phyloP scores from a whole-genome alignment of 2,329 filamentous ascomycete species.

The Penicillium sp. region DNA sequence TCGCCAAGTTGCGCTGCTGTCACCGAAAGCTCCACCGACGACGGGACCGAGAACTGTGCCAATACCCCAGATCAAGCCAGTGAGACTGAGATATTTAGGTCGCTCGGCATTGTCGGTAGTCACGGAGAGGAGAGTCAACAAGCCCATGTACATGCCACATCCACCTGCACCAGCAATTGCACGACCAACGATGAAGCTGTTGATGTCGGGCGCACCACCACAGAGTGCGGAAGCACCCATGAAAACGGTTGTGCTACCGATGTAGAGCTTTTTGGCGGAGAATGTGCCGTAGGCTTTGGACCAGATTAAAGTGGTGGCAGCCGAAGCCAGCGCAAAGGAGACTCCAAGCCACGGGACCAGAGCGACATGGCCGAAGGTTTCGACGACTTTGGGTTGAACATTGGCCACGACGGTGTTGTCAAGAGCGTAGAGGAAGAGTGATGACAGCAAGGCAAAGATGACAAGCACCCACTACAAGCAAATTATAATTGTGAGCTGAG shows the following conservation, averaged over 20 bases:
- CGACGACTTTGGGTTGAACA: constrained; percentile 41
- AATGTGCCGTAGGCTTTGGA: constrained; percentile 41
- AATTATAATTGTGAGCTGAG: no score
- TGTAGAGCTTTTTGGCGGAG: constrained; percentile 41
- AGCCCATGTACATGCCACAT: constrained; percentile 29
- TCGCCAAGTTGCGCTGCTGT: constrained; percentile 24
- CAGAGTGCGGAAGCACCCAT: constrained; percentile 35
- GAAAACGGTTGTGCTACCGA: constrained; percentile 26
- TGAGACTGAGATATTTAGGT: constrained; percentile 29
- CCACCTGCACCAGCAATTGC: constrained; percentile 34
- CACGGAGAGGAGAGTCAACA: constrained; percentile 22
- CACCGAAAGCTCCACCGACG: constrained; percentile 34
- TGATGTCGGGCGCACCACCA: constrained; percentile 41
- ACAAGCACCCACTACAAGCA: constrained; percentile 14
- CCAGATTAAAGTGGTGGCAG: constrained; percentile 35
- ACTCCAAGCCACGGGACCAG: constrained; percentile 42
- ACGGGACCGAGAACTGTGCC: constrained; percentile 32
- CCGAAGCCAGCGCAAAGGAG: constrained; percentile 40
- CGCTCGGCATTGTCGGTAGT: constrained; percentile 16
- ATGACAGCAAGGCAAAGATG: constrained; percentile 30
- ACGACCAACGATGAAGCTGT: constrained; percentile 43
- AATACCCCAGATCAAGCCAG: constrained; percentile 22
- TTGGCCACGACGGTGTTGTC: constrained; percentile 49
- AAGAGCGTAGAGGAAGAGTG: constrained; percentile 32
- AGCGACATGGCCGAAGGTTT: constrained; percentile 32